Percentiles rank a stretch among this genome's conserved stretches.
Evolutionary conservation across 1,139 yeast species (phyloP).

Genomic region (Taphrina populina): DNA sequence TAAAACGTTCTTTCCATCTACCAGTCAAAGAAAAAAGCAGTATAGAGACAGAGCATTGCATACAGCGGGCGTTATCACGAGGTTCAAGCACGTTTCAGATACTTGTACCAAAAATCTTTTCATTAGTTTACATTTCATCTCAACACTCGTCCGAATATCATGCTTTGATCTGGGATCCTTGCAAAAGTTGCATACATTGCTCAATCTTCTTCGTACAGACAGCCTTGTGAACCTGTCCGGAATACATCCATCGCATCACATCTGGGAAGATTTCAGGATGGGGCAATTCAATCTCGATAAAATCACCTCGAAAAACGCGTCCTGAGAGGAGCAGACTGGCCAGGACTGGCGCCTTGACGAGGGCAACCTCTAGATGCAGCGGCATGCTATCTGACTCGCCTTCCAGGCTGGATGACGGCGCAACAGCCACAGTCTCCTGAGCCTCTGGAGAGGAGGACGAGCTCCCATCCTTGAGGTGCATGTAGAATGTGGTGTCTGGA

Average conservation of each 20-base stretch:
- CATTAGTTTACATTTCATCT: too few relatives aligned
- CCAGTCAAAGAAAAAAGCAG: too few relatives aligned
- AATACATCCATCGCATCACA: slow-evolving; percentile 25
- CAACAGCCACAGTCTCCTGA: neutral
- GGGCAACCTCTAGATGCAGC: slow-evolving; percentile 24
- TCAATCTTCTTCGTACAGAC: too few relatives aligned
- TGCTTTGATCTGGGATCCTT: too few relatives aligned
- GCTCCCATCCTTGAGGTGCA: neutral
- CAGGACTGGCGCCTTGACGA: slow-evolving; percentile 24
- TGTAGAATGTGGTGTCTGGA: neutral
- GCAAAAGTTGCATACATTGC: slow-evolving; percentile 10
- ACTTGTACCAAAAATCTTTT: neutral
- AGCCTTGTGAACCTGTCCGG: too few relatives aligned
- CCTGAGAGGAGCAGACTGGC: slow-evolving; percentile 22
- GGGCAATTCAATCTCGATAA: slow-evolving; percentile 24
- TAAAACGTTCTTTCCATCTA: too few relatives aligned
- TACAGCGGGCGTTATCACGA: too few relatives aligned
- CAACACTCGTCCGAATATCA: too few relatives aligned
- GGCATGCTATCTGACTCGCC: neutral
- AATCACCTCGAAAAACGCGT: slow-evolving; percentile 9
- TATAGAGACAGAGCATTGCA: too few relatives aligned
- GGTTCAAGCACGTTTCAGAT: neutral
- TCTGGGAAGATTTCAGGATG: slow-evolving; percentile 15
- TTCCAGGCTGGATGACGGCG: neutral
- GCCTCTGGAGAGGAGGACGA: neutral